Evolutionary conservation across 2,329 filamentous ascomycete genomes (phyloP).

Genomic region (Shiraia sp.): DNA sequence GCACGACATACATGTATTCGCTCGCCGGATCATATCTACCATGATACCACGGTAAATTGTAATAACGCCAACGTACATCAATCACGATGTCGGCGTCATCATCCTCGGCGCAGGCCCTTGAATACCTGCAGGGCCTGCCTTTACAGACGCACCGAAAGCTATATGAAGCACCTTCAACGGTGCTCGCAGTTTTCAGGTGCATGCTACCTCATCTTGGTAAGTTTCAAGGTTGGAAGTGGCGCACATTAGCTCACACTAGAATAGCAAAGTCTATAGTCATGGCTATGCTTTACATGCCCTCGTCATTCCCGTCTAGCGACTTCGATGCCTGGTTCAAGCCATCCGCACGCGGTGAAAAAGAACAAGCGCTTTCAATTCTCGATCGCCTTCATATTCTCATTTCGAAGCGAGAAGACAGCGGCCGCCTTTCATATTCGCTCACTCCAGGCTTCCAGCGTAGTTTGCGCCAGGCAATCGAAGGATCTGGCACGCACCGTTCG

Average conservation of each 20-base stretch:
- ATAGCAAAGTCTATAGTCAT: constrained; percentile 93
- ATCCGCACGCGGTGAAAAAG: constrained; percentile 71
- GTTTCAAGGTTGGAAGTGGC: not conserved
- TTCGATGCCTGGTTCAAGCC: constrained; percentile 86
- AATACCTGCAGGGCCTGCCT: constrained; percentile 90
- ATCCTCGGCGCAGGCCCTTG: constrained; percentile 65
- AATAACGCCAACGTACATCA: constrained; percentile 32
- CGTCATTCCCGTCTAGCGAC: constrained; percentile 75
- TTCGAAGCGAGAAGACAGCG: constrained; percentile 57
- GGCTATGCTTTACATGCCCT: constrained; percentile 88
- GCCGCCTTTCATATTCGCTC: constrained; percentile 73
- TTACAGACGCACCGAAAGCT: constrained; percentile 88
- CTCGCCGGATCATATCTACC: constrained; percentile 9
- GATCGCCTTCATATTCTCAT: constrained; percentile 84
- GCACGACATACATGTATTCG: constrained; percentile 18
- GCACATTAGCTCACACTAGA: constrained; percentile 4
- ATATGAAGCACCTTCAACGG: constrained; percentile 94
- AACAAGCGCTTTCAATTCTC: constrained; percentile 80
- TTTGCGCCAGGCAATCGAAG: constrained; percentile 83
- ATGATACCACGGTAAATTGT: constrained; percentile 40
- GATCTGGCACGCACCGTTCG: constrained; percentile 80
- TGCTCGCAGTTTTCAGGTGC: constrained; percentile 92
- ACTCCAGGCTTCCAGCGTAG: constrained; percentile 82
- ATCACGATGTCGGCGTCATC: constrained; percentile 57
- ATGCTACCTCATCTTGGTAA: constrained; percentile 91